A percentile compares a stretch with the other conserved stretches of the same genome.
Conservation (phyloP, 495 filamentous ascomycete species). For the Hypoxylon fragiforme region DNA sequence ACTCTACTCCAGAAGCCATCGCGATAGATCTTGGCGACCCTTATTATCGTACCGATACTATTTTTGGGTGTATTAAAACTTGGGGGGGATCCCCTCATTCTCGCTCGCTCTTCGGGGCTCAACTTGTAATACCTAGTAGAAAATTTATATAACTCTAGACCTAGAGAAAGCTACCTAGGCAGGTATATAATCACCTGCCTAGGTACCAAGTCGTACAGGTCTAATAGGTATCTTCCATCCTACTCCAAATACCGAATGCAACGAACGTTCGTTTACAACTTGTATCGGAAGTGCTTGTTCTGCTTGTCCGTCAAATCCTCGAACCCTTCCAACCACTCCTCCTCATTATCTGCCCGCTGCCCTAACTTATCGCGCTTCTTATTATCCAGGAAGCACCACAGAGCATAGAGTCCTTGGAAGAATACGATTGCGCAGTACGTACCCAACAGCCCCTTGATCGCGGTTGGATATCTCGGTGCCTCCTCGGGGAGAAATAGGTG, state of each 20-base stretch:
- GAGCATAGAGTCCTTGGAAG: conserved; percentile 21
- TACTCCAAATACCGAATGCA: too few species aligned
- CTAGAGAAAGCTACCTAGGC: too few species aligned
- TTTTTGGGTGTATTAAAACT: too few species aligned
- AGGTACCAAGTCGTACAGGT: too few species aligned
- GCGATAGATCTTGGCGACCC: too few species aligned
- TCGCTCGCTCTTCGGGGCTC: neutral
- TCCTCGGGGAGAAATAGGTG: conserved; percentile 38
- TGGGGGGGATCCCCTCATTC: too few species aligned
- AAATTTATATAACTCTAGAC: too few species aligned
- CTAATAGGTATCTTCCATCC: neutral
- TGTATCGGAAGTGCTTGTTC: conserved; percentile 41
- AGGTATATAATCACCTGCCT: too few species aligned
- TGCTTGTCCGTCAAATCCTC: conserved; percentile 42
- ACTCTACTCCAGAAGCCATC: too few species aligned
- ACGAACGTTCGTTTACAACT: conserved; percentile 8
- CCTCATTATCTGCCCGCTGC: conserved; percentile 8
- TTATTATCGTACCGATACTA: too few species aligned
- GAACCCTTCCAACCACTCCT: conserved; percentile 33
- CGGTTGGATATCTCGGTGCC: conserved; percentile 38
- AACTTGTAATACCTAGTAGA: neutral
- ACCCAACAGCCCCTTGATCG: conserved; percentile 36
- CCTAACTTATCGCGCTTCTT: conserved; percentile 20
- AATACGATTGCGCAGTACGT: conserved; percentile 30
- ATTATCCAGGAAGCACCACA: conserved; percentile 31